phyloP scores from a whole-genome alignment of 2,329 filamentous ascomycete genomes.

The Arthrinium puccinioides region DNA sequence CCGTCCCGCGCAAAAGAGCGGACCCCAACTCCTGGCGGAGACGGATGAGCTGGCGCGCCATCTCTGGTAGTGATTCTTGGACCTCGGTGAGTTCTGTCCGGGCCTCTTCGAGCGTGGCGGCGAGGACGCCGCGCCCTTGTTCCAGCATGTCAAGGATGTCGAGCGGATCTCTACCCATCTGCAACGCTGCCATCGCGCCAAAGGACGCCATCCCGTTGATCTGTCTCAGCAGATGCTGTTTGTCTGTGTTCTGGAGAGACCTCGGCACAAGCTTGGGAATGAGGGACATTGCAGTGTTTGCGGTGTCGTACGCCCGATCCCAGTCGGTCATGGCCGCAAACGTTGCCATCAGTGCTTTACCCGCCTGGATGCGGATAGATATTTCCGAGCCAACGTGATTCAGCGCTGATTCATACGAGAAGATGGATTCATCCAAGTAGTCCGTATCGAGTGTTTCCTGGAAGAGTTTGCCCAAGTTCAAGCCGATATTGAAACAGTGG shows the following conservation, averaged over 20 bases:
- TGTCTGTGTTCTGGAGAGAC: conserved; percentile 9
- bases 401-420: not conserved
- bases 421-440: not conserved
- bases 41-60: not conserved
- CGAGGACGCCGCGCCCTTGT: conserved; percentile 17
- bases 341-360: not conserved
- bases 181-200: conserved; percentile 11
- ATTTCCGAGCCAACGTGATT: not conserved
- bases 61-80: not conserved
- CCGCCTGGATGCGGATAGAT: not conserved
- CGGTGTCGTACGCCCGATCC: conserved; percentile 8
- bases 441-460: no score
- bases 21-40: not conserved
- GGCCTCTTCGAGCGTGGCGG: conserved; percentile 12
- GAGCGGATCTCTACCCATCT: conserved; percentile 2
- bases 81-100: conserved; percentile 11
- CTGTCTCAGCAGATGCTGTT: conserved; percentile 7
- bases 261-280: conserved; percentile 6
- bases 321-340: conserved; percentile 4
- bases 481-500: no score
- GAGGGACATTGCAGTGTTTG: not conserved
- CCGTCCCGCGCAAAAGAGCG: not conserved
- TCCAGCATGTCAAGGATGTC: conserved; percentile 15
- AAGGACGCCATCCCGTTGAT: conserved; percentile 10
- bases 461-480: no score